These are phyloP conservation scores for Bertia moriformis DNA, from an alignment of 2,329 filamentous ascomycete genomes.

Conservation along the genomic window DNA sequence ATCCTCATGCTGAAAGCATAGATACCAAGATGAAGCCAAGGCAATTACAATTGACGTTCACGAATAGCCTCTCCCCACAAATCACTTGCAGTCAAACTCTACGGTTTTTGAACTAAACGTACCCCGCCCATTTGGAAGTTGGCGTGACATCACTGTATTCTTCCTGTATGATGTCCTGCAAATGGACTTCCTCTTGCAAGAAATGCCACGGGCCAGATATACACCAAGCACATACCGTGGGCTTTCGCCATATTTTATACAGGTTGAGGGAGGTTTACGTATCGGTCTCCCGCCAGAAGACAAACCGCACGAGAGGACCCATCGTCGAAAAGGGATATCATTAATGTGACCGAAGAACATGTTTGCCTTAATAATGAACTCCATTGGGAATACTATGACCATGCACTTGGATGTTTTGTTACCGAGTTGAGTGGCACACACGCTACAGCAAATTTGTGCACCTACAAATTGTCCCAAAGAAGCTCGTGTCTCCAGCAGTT, in stretches of 20 bases:
- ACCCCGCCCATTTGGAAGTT: constrained; percentile 23
- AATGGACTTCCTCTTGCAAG: constrained; percentile 4
- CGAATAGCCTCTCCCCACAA: constrained; percentile 38
- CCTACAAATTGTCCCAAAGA: constrained; percentile 18
- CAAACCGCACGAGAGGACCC: constrained; percentile 19
- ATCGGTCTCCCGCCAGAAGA: constrained; percentile 17
- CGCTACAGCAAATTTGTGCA: constrained; percentile 18
- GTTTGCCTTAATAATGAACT: constrained; percentile 31
- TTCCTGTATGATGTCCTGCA: constrained; percentile 23
- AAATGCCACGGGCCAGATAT: constrained; percentile 5
- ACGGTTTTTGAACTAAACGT: constrained; percentile 35
- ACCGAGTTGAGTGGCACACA: constrained; percentile 4
- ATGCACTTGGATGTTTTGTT: constrained; percentile 4
- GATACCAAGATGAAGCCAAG: constrained; percentile 15
- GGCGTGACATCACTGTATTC: constrained; percentile 31
- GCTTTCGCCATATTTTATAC: constrained; percentile 2
- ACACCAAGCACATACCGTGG: constrained; percentile 5
- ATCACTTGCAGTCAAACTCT: constrained; percentile 17
- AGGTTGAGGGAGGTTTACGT: constrained; percentile 4
- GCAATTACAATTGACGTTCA: constrained; percentile 27
- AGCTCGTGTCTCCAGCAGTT: constrained; percentile 20
- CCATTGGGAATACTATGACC: constrained; percentile 22
- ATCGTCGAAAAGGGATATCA: constrained; percentile 13
- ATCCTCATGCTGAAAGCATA: constrained; percentile 21
- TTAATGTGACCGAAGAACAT: constrained; percentile 10